A percentile compares a stretch with the other conserved stretches of the same genome.
These are phyloP conservation scores for Bothriochloa decipiens DNA, from an alignment of 176 grass and related monocot species.

Conservation along the genomic window DNA sequence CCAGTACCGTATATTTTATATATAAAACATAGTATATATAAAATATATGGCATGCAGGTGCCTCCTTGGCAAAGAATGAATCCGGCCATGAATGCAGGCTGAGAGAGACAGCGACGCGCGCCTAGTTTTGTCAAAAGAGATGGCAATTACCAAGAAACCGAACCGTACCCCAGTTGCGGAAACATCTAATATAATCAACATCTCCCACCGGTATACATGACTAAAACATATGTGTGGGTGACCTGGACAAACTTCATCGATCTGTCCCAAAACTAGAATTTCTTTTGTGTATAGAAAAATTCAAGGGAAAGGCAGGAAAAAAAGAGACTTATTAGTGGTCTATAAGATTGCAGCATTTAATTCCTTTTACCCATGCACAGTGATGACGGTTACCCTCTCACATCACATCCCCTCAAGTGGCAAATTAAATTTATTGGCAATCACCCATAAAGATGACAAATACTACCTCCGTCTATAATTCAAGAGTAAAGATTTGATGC, in stretches of 20 bases:
- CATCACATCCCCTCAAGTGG: background rate
- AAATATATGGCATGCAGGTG: too few relatives aligned
- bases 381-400: background rate
- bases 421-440: background rate
- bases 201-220: constrained; percentile 13
- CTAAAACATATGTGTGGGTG: background rate
- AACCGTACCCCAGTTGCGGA: background rate
- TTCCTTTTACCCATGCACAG: background rate
- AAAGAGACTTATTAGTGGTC: background rate
- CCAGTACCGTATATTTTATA: too few relatives aligned
- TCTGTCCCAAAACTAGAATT: background rate
- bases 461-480: background rate
- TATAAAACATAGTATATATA: too few relatives aligned
- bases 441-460: background rate
- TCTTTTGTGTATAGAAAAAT: background rate
- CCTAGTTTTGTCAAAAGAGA: constrained; percentile 19
- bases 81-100: background rate
- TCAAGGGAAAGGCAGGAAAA: too few relatives aligned
- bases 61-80: background rate
- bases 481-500: too few relatives aligned
- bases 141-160: constrained; percentile 25
- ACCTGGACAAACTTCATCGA: background rate
- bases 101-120: background rate
- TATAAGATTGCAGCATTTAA: background rate
- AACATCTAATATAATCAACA: background rate